Evolutionary conservation across 345 rosid genomes (phyloP), one percentile per base, ranked within the genome.

Genomic region (Eucalyptus melliodora): DNA sequence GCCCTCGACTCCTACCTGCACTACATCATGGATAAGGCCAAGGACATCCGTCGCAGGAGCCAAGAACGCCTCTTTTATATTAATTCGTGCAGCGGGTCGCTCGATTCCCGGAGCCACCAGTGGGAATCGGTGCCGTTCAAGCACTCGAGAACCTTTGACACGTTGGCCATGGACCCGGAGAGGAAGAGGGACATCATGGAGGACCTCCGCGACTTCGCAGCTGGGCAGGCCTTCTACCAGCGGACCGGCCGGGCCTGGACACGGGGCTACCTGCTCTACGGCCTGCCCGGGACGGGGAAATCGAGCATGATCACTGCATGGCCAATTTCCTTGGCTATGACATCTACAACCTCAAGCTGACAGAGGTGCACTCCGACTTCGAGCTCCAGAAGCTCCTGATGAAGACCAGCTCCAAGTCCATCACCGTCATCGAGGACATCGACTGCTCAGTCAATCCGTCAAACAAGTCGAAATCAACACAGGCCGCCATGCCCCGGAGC

Each of bases 131-230:
- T 59, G 65, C n/a, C 7, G 2, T 59, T 59, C n/a, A 59, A 97
- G 93, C 98, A 97, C 88, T 96, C 99, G 0, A 96, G 99, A 88
- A 96, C 99, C 31, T 97, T 97, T 49, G 97, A 96, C 7, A 97
- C 99, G 30, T 86, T 97, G 44, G 99, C 99, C 3, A 96, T 97
- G 97, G 97, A 96, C 88, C 98, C 98, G 7, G 88, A 56, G 3
- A 92, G 62, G 93, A 97, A 96, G 90, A 87, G 69, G 30, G 92
- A 92, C 89, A 95, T 97, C 92, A 96, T 94, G 96, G 95, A 94
- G 4, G 99, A 97, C 65, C 65, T 59, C n/a, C 15, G n/a, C 13
- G 7, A 59, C 65, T 59, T 59, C 14, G 14, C 1, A 1, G 65
- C n/a, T 0, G 65, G 65, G n/a, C 65, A 59, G 65, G 65, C n/a